Evolutionary conservation across 2,329 filamentous ascomycete genomes (phyloP).

Genomic region (Penicillium sp.): DNA sequence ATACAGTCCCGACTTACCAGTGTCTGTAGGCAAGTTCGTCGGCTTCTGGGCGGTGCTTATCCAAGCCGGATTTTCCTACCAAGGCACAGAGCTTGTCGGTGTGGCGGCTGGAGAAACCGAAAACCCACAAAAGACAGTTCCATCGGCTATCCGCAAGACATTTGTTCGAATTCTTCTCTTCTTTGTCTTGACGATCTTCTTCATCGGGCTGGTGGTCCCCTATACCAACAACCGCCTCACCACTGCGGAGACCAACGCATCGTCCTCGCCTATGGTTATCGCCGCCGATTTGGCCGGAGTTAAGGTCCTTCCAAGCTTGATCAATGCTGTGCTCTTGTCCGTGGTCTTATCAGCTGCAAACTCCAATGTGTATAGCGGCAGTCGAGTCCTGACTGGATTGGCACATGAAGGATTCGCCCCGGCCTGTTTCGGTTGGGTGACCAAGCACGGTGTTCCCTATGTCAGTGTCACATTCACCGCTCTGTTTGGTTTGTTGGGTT

Average conservation of each 20-base stretch:
- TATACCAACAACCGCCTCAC: conserved; percentile 49
- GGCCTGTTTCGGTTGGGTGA: conserved; percentile 34
- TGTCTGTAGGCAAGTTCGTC: conserved; percentile 53
- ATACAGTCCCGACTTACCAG: conserved; percentile 51
- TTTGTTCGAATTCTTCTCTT: conserved; percentile 65
- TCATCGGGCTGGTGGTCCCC: conserved; percentile 62
- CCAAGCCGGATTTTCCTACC: conserved; percentile 34
- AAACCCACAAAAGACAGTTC: conserved; percentile 63
- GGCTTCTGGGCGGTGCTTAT: conserved; percentile 48
- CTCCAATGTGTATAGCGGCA: conserved; percentile 41
- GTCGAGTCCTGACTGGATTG: conserved; percentile 60
- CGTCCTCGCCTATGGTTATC: conserved; percentile 36
- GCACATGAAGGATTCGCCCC: conserved; percentile 41
- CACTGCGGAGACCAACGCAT: conserved; percentile 19
- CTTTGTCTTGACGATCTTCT: conserved; percentile 42
- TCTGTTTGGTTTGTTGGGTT: conserved; percentile 56
- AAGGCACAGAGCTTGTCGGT: conserved; percentile 63
- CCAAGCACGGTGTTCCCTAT: conserved; percentile 37
- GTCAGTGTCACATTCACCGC: conserved; percentile 37
- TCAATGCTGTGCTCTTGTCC: conserved; percentile 36
- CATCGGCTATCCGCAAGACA: conserved; percentile 61
- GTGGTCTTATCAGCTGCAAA: conserved; percentile 37
- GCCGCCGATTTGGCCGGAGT: conserved; percentile 33
- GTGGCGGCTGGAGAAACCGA: conserved; percentile 67
- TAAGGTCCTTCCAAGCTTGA: conserved; percentile 30